Conservation (phyloP, 306 rosid genomes). For the Gynostemma pentaphyllum region DNA sequence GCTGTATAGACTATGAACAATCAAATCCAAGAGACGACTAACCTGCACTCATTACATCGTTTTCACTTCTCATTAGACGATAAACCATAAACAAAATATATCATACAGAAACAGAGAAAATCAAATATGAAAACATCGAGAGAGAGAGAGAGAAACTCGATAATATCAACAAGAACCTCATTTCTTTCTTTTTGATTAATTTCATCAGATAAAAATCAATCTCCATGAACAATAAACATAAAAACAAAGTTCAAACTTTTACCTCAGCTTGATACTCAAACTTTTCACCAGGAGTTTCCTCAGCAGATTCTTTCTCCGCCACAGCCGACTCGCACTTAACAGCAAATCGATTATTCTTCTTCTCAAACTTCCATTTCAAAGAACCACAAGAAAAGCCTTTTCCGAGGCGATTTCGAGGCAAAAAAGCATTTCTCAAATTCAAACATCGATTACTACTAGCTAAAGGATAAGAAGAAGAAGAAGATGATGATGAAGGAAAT, state of each 20-base stretch:
- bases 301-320: constrained; percentile 71
- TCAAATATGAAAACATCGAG: not conserved
- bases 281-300: constrained; percentile 64
- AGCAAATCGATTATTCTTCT: constrained; percentile 18
- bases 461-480: constrained; percentile 32
- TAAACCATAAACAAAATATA: not conserved
- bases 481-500: constrained; percentile 45
- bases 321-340: constrained; percentile 81
- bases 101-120: too few species aligned
- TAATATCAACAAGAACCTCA: not conserved
- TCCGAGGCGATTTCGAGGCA: constrained; percentile 35
- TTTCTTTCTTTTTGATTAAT: too few species aligned
- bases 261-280: constrained; percentile 99
- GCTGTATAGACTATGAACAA: constrained; percentile 89
- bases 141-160: too few species aligned
- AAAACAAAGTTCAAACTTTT: constrained; percentile 16
- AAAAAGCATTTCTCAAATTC: constrained; percentile 35
- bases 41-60: constrained; percentile 42
- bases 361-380: constrained; percentile 48
- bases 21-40: constrained; percentile 77
- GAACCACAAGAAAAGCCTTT: constrained; percentile 27
- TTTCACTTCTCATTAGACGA: not conserved
- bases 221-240: not conserved
- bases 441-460: constrained; percentile 22
- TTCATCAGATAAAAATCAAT: not conserved